Base-by-base conservation (phyloP, 148 eudicot species). In the Gaultheria prostrata region DNA sequence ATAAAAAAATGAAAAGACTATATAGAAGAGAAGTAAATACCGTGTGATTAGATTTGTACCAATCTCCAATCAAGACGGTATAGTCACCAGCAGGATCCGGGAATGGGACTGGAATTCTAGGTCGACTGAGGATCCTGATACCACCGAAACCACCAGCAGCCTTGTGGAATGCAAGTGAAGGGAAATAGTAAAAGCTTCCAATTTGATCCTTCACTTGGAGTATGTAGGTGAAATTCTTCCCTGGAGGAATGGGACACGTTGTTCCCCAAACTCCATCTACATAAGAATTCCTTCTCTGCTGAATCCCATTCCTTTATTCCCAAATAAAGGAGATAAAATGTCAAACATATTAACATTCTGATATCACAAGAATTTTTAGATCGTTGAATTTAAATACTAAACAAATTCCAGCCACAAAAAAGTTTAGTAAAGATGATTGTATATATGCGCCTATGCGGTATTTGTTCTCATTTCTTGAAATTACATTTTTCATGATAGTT, bases 111-210 rank as follows among this genome's bases (percentile, higher is more conserved):
- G 98, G 98, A 65, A 97, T 97, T 4, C 85, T 24, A 1, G 99
- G 99, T 39, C 99, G 88, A 86, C 99, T 97, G 39, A 93, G 91
- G 80, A 97, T 97, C 80, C 94, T 85, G 80, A 97, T 91, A 9
- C 97, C 98, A 74, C 99, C 99, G 33, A 95, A 97, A 17, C 90
- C 99, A 79, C 99, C 99, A 35, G 97, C 98, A 39, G 98, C 99
- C 83, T 97, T 97, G 86, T 97, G 99, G 83, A 94, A 93, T 65
- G 83, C 95, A 24, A 92, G 92, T 24, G 98, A 97, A n/a, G 99
- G 98, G 88, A 92, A 97, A 87, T 97, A 97, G 76, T 90, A 97
- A 83, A 97, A 95, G 89, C 98, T 95, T 76, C 99, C 99, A 49
- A 97, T 97, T 80, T 97, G 99, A 85, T 97, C 99, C 84, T 97